These are phyloP conservation scores for Salix arbutifolia DNA, from an alignment of 345 rosid species.

Conservation along the genomic window DNA sequence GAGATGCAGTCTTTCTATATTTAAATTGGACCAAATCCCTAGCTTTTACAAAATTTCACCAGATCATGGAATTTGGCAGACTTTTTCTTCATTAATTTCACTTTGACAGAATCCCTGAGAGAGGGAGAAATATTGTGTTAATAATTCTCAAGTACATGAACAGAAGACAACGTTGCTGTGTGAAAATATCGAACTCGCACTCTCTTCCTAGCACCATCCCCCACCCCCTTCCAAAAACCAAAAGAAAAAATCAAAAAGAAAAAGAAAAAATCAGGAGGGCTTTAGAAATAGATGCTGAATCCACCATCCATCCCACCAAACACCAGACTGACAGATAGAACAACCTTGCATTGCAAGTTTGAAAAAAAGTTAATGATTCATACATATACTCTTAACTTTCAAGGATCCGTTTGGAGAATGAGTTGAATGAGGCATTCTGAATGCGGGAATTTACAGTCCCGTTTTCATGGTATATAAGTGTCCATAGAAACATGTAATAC, in stretches of 20 bases:
- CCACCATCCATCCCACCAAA: neutral
- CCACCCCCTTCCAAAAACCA: too few relatives aligned
- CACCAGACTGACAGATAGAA: neutral
- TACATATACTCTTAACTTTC: neutral
- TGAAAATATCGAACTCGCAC: neutral
- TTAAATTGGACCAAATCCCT: neutral
- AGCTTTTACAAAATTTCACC: neutral
- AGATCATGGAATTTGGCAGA: neutral
- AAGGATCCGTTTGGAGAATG: neutral
- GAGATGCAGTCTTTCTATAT: neutral
- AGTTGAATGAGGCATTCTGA: neutral
- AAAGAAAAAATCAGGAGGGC: too few relatives aligned
- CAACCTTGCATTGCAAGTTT: neutral
- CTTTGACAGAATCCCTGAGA: neutral
- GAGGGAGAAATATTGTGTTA: neutral
- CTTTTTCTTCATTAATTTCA: neutral
- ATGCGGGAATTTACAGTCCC: too few relatives aligned
- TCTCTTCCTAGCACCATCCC: too few relatives aligned
- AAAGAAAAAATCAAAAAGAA: too few relatives aligned
- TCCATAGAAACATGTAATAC: neutral
- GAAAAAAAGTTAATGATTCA: neutral
- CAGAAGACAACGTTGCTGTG: neutral
- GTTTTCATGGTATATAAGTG: too few relatives aligned
- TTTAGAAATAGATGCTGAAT: neutral
- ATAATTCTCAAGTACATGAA: neutral